These are phyloP conservation scores for Pythium angustatum DNA, from an alignment of 352 stramenopile genomes.

Conservation along the genomic window DNA sequence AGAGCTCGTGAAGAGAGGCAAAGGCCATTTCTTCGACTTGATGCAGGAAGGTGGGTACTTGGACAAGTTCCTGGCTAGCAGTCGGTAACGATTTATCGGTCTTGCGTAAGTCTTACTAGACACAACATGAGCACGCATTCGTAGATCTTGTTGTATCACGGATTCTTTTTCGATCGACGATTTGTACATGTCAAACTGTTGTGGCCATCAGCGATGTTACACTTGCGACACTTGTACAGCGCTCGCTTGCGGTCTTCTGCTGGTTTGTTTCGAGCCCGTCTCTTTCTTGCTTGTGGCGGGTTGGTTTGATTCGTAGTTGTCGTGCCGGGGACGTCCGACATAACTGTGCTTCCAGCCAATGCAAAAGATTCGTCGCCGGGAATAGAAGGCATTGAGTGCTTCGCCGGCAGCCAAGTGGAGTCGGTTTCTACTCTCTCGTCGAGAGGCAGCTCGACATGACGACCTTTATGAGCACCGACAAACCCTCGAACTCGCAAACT, in stretches of 20 bases:
- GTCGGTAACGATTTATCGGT: neutral
- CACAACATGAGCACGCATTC: no score
- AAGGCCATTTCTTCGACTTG: conserved; percentile 48
- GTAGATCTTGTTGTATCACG: neutral
- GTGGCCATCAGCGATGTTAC: conserved; percentile 48
- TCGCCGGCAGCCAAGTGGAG: conserved; percentile 33
- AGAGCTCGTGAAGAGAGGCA: conserved; percentile 47
- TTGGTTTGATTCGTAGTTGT: neutral
- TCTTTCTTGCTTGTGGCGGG: conserved; percentile 28
- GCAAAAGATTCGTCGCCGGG: no score
- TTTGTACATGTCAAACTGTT: conserved; percentile 58
- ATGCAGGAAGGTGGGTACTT: conserved; percentile 46
- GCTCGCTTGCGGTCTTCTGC: conserved; percentile 40
- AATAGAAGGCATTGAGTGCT: conserved; percentile 31
- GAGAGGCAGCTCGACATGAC: conserved; percentile 43
- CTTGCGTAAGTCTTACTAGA: neutral
- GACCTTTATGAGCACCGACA: conserved; percentile 40
- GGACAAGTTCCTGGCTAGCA: conserved; percentile 28
- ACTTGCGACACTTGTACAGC: conserved; percentile 57
- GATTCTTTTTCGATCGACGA: conserved; percentile 13
- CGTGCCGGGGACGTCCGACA: neutral
- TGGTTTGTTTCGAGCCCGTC: conserved; percentile 35
- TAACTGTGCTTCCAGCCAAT: no score
- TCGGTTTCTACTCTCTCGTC: conserved; percentile 39
- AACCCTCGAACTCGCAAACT: conserved; percentile 52